These are phyloP conservation scores for Uronychia binucleata DNA, from an alignment of 73 alveolate species.

Conservation along the genomic window DNA sequence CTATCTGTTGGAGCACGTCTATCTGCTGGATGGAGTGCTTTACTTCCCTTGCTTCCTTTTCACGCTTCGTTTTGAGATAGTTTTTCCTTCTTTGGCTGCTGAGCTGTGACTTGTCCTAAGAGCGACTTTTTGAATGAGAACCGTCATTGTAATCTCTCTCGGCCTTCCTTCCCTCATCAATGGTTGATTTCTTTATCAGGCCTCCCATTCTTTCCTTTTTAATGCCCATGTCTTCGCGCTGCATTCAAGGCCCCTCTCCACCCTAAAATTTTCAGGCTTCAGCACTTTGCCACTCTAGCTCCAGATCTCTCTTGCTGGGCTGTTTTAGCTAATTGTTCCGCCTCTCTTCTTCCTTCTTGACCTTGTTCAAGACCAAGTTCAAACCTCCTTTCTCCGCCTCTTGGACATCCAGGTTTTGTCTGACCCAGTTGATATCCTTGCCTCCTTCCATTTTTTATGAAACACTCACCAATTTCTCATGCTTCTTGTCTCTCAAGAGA, in stretches of 20 bases:
- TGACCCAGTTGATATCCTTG: background rate
- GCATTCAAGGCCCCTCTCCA: no score
- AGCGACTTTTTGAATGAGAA: no score
- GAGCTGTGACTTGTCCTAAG: no score
- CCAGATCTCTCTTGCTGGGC: no score
- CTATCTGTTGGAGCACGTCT: background rate
- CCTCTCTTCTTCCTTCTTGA: background rate
- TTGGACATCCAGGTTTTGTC: background rate
- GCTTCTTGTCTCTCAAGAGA: background rate
- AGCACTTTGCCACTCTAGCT: no score
- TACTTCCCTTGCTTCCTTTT: background rate
- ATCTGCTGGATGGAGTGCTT: background rate
- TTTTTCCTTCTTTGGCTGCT: background rate
- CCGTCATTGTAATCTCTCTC: no score
- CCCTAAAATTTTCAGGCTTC: no score
- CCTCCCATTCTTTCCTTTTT: no score
- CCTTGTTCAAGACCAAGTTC: background rate
- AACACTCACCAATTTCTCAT: background rate
- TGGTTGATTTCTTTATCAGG: no score
- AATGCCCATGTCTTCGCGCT: no score
- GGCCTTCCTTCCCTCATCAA: no score
- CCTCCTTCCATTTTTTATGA: background rate
- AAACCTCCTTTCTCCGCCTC: background rate
- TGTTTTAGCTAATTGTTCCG: no score
- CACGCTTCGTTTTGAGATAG: background rate